Base-by-base conservation (phyloP, 2,329 filamentous ascomycete species). In the Fusarium solani-melongenae region DNA sequence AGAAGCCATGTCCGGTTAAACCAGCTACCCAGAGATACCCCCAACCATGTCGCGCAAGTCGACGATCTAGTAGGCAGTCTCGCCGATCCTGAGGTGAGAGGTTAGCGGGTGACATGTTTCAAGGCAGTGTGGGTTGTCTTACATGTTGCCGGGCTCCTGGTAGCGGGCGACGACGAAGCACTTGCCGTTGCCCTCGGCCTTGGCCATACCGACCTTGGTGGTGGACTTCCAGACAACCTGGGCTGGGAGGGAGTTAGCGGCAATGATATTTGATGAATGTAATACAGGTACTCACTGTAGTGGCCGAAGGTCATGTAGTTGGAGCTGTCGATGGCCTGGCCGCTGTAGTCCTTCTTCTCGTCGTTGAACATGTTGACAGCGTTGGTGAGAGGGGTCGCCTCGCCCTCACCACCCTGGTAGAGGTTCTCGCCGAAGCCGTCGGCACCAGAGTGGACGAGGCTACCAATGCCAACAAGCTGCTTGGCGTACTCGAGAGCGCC, bases 131-230 rank as follows among this genome's bases (percentile, higher is more conserved):
- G 27, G 6, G 31, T 7, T 27, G 24, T 67, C 75, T 77, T 72
- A 77, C 75, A 74, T 75, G 76, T 77, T 77, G 59, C 76, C 76
- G 14, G 76, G 72, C 51, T 62, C 33, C 12, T 74, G 70, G 72
- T 77, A 77, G 59, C 76, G 76, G 39, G 68, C 76, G 56, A 77
- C 76, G 11, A 77, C 74, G 41, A 65, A 77, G n/a, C 61, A 63
- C n/a, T 64, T 41, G 22, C 76, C 76, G 58, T 68, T 62, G 60
- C 69, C 61, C 53, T 57, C 66, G 53, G 74, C 66, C 17, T 67
- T 46, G 17, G 72, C 76, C 72, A 77, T 77, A 33, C 72, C 76
- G 71, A 77, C 70, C 72, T 76, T 78, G 68, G 67, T 74, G 67
- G 76, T 77, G 41, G 68, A 53, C 65, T 74, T 74, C 76, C 76